Base-by-base conservation (phyloP, 1,284 basidiomycete genomes). In the Cutaneotrichosporon sp. region DNA sequence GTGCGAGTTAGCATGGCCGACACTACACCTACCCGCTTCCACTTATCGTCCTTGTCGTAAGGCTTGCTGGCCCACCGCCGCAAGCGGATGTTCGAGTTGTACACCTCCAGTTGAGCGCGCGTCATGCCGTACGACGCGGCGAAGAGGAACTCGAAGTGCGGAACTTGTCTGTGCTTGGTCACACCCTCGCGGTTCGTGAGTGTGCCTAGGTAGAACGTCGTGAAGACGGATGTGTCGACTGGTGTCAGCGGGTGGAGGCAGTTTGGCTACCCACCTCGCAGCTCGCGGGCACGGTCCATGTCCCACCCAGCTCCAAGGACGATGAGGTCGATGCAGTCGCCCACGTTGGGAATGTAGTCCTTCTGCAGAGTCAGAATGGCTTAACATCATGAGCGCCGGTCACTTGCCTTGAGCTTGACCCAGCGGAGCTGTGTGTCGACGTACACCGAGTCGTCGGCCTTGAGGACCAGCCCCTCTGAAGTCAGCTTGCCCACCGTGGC, bases 261-360 rank as follows among this genome's bases (percentile, higher is more conserved):
- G 16, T 36, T 4, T 25, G 25, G 3, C 2, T 5, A 47, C 82
- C 45, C 57, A 91, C 91, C 90, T 74, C 87, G 77, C 3, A 95
- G 81, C 59, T 89, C 87, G 51, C 89, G 80, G 4, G 84, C 92
- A 10, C 92, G 83, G 38, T 89, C 84, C 68, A 87, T 87, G 63
- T 91, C 88, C 89, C 90, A 92, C 0, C 84, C 81, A 14, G 87
- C 90, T 1, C 86, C 92, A 25, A 94, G 74, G 22, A 93, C 73
- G 0, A 87, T 86, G 54, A 94, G 82, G 74, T 94, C 91, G 14
- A 92, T 72, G 13, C 85, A 84, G 74, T 95, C 92, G n/a, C 91
- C 91, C 49, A 89, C 83, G 1, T 88, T 88, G 0, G 86, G 85
- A 42, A 95, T 90, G 68, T 93, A 94, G 73, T 95, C 92, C 72